Evolutionary conservation across 208 protist species (phyloP).

Genomic region (Trypanosoma avium): DNA sequence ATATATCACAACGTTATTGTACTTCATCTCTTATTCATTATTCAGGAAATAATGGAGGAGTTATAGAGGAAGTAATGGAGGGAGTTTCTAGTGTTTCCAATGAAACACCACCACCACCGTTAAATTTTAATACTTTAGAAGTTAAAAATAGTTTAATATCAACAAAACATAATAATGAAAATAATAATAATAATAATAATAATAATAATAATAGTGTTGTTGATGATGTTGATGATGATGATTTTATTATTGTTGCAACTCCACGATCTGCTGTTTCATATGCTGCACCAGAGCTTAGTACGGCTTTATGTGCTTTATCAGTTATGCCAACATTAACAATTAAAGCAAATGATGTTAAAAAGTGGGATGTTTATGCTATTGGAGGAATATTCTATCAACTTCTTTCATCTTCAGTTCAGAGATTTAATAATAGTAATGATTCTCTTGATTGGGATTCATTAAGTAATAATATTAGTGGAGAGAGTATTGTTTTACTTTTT

Average conservation of each 20-base stretch:
- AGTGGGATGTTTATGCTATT: conserved; percentile 30
- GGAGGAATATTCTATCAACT: conserved; percentile 25
- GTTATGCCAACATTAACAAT: conserved; percentile 15
- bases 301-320: conserved; percentile 13
- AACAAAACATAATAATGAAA: not conserved
- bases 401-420: conserved; percentile 14
- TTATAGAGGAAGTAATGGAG: not conserved
- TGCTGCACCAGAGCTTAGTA: conserved; percentile 24
- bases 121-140: no score
- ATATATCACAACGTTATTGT: not conserved
- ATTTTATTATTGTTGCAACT: conserved; percentile 19
- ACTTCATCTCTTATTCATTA: not conserved
- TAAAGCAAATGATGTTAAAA: conserved; percentile 18
- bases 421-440: not conserved
- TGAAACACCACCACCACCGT: not conserved
- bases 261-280: conserved; percentile 20
- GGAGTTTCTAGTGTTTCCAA: not conserved
- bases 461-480: not conserved
- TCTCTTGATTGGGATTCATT: conserved; percentile 10
- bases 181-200: not conserved
- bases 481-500: conserved; percentile 18
- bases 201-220: not conserved
- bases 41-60: not conserved
- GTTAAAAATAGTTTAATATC: not conserved
- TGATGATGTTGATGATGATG: not conserved